Conservation (phyloP, 257 asterid species). For the Petunia secreta region DNA sequence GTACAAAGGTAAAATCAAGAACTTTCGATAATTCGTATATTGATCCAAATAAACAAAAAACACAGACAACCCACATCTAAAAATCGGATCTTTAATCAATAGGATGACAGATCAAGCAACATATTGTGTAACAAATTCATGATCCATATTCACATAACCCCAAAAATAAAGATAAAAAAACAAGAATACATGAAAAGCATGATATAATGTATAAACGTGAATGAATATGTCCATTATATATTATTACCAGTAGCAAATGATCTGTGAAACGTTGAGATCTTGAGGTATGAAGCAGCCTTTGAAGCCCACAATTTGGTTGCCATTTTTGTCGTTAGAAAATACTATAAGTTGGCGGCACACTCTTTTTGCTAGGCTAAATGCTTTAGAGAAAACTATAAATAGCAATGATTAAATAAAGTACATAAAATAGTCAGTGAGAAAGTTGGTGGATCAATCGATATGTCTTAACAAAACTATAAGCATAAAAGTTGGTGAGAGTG, state of each 20-base stretch:
- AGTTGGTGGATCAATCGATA: slow-evolving; percentile 39
- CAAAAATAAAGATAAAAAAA: slow-evolving; percentile 7
- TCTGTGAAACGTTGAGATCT: slow-evolving; percentile 70
- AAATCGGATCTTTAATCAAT: slow-evolving; percentile 47
- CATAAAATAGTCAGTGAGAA: background rate
- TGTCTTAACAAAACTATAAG: slow-evolving; percentile 36
- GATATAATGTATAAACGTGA: background rate
- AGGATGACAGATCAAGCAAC: slow-evolving; percentile 46
- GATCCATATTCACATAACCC: slow-evolving; percentile 27
- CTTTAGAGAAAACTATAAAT: background rate
- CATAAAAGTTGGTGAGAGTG: slow-evolving; percentile 36
- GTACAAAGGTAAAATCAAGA: background rate
- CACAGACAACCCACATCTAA: slow-evolving; percentile 23
- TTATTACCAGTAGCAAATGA: slow-evolving; percentile 78
- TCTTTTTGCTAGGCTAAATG: background rate
- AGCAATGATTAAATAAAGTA: background rate
- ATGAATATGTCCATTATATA: background rate
- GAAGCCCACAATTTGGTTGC: slow-evolving; percentile 81
- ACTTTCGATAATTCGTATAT: slow-evolving; percentile 24
- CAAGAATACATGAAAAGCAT: background rate
- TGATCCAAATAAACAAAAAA: slow-evolving; percentile 24
- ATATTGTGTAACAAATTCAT: slow-evolving; percentile 17
- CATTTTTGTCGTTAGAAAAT: slow-evolving; percentile 39
- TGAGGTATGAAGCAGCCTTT: slow-evolving; percentile 74
- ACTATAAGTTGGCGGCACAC: background rate